Evolutionary conservation across 306 rosid species (phyloP).

Genomic region (Pyrus communis): DNA sequence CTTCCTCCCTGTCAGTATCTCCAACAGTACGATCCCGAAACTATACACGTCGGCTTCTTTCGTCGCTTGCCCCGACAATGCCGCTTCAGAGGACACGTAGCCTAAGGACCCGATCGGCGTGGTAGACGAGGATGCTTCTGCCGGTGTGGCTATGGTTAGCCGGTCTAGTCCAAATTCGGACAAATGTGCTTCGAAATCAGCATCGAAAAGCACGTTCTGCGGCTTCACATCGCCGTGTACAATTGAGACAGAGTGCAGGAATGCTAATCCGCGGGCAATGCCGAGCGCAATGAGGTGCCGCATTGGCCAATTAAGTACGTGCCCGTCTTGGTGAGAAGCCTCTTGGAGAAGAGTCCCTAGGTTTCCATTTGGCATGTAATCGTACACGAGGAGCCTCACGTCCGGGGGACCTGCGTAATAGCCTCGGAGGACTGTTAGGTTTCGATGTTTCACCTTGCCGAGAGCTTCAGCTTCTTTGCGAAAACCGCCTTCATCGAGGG

Average conservation of each 20-base stretch:
- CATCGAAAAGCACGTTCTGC: slow-evolving; percentile 70
- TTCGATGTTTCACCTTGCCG: slow-evolving; percentile 69
- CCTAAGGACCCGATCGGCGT: slow-evolving; percentile 62
- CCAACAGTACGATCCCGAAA: slow-evolving; percentile 71
- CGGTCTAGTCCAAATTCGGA: slow-evolving; percentile 75
- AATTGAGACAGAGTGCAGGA: slow-evolving; percentile 53
- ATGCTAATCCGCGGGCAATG: slow-evolving; percentile 69
- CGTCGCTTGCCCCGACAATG: slow-evolving; percentile 47
- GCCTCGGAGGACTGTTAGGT: slow-evolving; percentile 66
- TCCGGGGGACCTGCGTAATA: slow-evolving; percentile 73
- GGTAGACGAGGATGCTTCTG: slow-evolving; percentile 46
- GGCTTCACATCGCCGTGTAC: slow-evolving; percentile 81
- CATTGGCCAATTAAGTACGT: slow-evolving; percentile 89
- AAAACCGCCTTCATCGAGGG: slow-evolving; percentile 39
- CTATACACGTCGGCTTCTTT: slow-evolving; percentile 74
- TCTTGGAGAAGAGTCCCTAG: slow-evolving; percentile 73
- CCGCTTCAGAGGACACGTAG: slow-evolving; percentile 68
- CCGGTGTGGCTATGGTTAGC: slow-evolving; percentile 36
- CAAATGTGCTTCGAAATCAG: slow-evolving; percentile 82
- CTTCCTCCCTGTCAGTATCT: slow-evolving; percentile 69
- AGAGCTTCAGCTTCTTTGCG: slow-evolving; percentile 69
- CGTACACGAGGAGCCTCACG: slow-evolving; percentile 62
- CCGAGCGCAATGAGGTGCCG: slow-evolving; percentile 84
- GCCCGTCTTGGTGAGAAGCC: slow-evolving; percentile 85
- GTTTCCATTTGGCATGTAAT: slow-evolving; percentile 91